Evolutionary conservation across 306 rosid species (phyloP), one percentile per base, ranked within the genome.

Genomic region (Lagenaria siceraria): DNA sequence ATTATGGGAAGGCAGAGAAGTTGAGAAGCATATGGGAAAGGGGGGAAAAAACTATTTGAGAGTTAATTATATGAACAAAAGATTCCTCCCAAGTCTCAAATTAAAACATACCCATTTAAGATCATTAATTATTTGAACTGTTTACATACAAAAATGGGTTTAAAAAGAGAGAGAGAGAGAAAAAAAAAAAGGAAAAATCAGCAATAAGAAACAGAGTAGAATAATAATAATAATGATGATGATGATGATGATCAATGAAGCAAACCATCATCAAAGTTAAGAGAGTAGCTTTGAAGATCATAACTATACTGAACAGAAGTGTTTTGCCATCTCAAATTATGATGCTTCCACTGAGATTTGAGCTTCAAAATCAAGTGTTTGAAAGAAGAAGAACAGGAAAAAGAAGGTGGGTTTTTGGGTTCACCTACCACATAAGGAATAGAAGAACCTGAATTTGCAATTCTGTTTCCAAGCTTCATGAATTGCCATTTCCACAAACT

Each of bases 261-360:
- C 69, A 74, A 58, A 8, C 87, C 96, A 69, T 91, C 91, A 82
- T 94, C 98, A 6, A 94, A 94, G 83, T 94, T 94, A 22, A 94
- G 94, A 75, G 84, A 83, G 75, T 94, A 91, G 89, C 97, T 94
- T 1, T 74, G 91, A 77, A 90, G 83, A 87, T 94, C 97, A 81
- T 94, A 94, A 84, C 86, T 89, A 51, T 43, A 94, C 49, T 64
- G 81, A 29, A 60, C 27, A 10, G 80, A 78, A 59, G 75, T 82
- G 48, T 81, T 88, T 78, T 70, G 79, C 82, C 81, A 72, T 42
- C 87, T 81, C 40, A 87, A 52, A 79, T 74, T 84, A 12, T 46
- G 17, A 74, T 83, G 86, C 83, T 87, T 94, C 87, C 89, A 91
- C 1, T 79, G 80, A 53, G 80, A 90, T 87, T 84, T 90, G 74